Conservation (phyloP, 345 rosid species). For the Syzygium oleosum region DNA sequence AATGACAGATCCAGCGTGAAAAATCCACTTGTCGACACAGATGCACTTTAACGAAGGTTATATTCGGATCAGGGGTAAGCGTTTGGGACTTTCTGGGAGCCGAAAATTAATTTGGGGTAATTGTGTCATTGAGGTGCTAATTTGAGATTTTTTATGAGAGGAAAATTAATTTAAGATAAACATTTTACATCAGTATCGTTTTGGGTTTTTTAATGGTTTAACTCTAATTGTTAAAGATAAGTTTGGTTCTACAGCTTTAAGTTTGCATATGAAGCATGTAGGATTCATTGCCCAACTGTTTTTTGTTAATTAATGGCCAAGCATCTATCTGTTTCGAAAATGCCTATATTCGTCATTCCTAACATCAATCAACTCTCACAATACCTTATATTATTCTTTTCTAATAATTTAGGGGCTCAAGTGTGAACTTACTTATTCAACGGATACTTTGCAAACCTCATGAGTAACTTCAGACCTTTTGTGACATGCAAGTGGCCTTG, state of each 20-base stretch:
- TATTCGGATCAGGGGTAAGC: accelerated
- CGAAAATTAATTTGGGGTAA: background rate
- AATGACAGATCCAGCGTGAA: background rate
- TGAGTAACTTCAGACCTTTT: background rate
- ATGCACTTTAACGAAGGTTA: background rate
- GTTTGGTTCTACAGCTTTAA: background rate
- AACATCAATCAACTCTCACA: background rate
- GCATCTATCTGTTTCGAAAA: background rate
- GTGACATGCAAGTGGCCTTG: background rate
- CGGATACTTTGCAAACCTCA: background rate
- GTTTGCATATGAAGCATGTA: background rate
- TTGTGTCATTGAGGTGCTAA: background rate
- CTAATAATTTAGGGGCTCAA: background rate
- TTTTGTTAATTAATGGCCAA: background rate
- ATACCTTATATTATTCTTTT: background rate
- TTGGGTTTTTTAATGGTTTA: background rate
- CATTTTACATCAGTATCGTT: accelerated
- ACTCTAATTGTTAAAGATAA: background rate
- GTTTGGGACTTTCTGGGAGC: background rate
- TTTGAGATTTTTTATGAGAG: background rate
- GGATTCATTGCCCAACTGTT: background rate
- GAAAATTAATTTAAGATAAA: background rate
- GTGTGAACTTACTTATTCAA: background rate
- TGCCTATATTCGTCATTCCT: background rate
- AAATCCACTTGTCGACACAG: background rate